phyloP scores from a whole-genome alignment of 169 alveolate genomes.

The Plasmodium vinckei region DNA sequence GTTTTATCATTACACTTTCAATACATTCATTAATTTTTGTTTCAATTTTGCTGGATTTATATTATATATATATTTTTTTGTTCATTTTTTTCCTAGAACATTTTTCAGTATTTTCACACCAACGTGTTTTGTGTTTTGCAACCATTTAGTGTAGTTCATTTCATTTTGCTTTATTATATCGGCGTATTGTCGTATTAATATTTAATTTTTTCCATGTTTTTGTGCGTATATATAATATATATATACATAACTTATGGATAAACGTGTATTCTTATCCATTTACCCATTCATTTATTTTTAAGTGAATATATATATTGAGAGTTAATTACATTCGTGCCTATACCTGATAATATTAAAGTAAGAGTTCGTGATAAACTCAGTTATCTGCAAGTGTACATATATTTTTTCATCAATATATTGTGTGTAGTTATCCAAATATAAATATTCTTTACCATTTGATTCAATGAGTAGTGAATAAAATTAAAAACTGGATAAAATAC shows the following conservation, averaged over 20 bases:
- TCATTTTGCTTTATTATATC: background rate
- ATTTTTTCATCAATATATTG: too few relatives aligned
- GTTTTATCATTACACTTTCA: slow-evolving; percentile 6
- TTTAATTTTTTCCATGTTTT: background rate
- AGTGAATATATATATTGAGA: background rate
- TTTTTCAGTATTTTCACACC: background rate
- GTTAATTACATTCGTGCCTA: background rate
- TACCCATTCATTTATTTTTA: background rate
- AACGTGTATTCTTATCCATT: background rate
- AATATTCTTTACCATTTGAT: background rate
- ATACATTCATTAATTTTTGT: background rate
- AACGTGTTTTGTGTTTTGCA: background rate
- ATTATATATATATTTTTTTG: slow-evolving; percentile 3
- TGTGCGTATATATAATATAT: background rate
- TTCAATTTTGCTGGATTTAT: slow-evolving; percentile 2
- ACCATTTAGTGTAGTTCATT: background rate
- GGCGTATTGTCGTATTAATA: background rate
- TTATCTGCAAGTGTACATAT: too few relatives aligned
- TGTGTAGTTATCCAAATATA: too few relatives aligned
- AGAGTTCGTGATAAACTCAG: too few relatives aligned
- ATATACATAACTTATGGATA: background rate
- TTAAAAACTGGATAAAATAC: background rate
- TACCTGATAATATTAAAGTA: background rate
- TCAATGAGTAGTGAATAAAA: slow-evolving; percentile 1
- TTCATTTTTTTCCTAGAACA: background rate